These are phyloP conservation scores for Saprolegnia parasitica DNA, from an alignment of 352 stramenopile species.

Conservation along the genomic window DNA sequence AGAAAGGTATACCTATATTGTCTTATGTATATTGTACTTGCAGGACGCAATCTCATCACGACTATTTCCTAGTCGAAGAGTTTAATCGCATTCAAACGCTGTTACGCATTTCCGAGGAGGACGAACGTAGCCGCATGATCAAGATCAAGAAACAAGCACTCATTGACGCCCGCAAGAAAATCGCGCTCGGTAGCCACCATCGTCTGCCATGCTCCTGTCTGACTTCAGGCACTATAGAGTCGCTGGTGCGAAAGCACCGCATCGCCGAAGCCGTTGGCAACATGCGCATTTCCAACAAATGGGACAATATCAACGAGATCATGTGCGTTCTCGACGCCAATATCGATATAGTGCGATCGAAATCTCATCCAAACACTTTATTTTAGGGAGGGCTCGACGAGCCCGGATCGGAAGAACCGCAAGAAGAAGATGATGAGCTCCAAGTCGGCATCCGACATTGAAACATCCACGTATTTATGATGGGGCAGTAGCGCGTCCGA, in stretches of 20 bases:
- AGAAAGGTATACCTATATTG: slow-evolving; percentile 35
- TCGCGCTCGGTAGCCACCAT: slow-evolving; percentile 35
- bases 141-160: slow-evolving; percentile 61
- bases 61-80: slow-evolving; percentile 59
- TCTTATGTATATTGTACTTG: too few relatives aligned
- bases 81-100: slow-evolving; percentile 60
- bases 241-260: slow-evolving; percentile 60
- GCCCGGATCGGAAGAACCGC: slow-evolving; percentile 17
- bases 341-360: too few relatives aligned
- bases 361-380: too few relatives aligned
- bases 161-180: slow-evolving; percentile 53
- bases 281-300: slow-evolving; percentile 56
- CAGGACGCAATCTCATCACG: too few relatives aligned
- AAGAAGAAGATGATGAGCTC: slow-evolving; percentile 29
- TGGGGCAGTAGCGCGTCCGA: not conserved
- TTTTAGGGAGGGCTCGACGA: slow-evolving; percentile 26
- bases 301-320: slow-evolving; percentile 74
- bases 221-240: too few relatives aligned
- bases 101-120: slow-evolving; percentile 49
- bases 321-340: slow-evolving; percentile 40
- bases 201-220: not conserved
- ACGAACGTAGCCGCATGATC: slow-evolving; percentile 50
- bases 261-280: slow-evolving; percentile 65
- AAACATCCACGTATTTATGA: slow-evolving; percentile 30
- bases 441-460: slow-evolving; percentile 27